Conservation (phyloP, 305 asterid species). For the Fraxinus sp. region DNA sequence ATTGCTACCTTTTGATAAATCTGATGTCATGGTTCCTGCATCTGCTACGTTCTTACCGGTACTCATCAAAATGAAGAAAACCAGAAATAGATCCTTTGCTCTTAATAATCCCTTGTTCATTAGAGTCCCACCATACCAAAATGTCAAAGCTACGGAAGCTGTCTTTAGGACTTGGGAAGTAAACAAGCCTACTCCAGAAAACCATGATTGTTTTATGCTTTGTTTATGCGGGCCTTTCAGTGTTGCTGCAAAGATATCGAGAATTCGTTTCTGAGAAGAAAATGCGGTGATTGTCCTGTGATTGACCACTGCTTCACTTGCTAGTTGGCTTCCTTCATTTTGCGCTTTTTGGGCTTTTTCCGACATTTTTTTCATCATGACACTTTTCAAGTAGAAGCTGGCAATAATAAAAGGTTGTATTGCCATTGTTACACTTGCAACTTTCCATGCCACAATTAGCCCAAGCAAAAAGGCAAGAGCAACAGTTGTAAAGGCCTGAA, state of each 20-base stretch:
- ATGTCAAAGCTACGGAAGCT: slow-evolving; percentile 57
- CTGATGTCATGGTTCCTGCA: slow-evolving; percentile 78
- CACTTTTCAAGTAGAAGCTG: slow-evolving; percentile 60
- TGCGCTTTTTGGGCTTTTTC: slow-evolving; percentile 59
- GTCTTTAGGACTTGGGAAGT: slow-evolving; percentile 61
- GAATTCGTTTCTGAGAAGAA: slow-evolving; percentile 60
- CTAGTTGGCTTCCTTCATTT: slow-evolving; percentile 68
- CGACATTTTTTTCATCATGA: slow-evolving; percentile 63
- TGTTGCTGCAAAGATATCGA: slow-evolving; percentile 45
- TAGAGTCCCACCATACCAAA: slow-evolving; percentile 80
- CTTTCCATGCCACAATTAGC: slow-evolving; percentile 60
- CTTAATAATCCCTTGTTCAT: slow-evolving; percentile 53
- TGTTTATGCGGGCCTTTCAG: slow-evolving; percentile 44
- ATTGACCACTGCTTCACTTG: slow-evolving; percentile 79
- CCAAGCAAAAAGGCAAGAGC: slow-evolving; percentile 51
- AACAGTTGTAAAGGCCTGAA: slow-evolving; percentile 63
- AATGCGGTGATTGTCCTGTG: slow-evolving; percentile 74
- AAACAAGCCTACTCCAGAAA: slow-evolving; percentile 53
- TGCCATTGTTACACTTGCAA: slow-evolving; percentile 61
- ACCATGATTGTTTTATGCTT: slow-evolving; percentile 66
- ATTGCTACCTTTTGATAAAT: slow-evolving; percentile 63
- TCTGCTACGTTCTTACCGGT: slow-evolving; percentile 79
- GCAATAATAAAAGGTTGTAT: slow-evolving; percentile 60
- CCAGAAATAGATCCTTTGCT: slow-evolving; percentile 64
- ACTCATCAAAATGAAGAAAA: slow-evolving; percentile 73